These are phyloP conservation scores for Sanguinoderma infundibulare DNA, from an alignment of 1,284 basidiomycete species.

Conservation along the genomic window DNA sequence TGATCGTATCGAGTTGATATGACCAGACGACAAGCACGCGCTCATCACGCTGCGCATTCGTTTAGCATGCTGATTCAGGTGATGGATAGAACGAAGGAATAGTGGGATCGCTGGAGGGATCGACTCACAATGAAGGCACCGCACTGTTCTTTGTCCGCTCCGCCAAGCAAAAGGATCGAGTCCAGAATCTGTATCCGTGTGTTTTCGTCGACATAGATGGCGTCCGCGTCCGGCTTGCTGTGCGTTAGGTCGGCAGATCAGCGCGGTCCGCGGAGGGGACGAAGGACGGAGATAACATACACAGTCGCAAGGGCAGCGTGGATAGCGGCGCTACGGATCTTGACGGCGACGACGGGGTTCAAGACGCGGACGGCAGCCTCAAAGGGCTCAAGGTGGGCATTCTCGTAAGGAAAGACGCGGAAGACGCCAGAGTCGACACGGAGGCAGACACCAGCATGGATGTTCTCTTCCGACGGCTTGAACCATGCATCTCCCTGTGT, in stretches of 20 bases:
- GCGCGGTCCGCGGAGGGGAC: not conserved
- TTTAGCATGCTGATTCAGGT: not conserved
- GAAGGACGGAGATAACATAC: constrained; percentile 47
- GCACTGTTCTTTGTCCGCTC: constrained; percentile 82
- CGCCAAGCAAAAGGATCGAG: constrained; percentile 61
- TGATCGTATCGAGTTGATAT: constrained; percentile 72
- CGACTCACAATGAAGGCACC: constrained; percentile 77
- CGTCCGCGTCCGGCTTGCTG: constrained; percentile 55
- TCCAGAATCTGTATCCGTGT: constrained; percentile 73
- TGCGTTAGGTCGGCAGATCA: not conserved
- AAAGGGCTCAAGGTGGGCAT: constrained; percentile 61
- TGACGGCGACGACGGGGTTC: constrained; percentile 84
- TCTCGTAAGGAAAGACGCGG: constrained; percentile 74
- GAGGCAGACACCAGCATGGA: constrained; percentile 71
- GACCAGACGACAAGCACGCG: constrained; percentile 79
- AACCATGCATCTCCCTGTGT: constrained; percentile 79
- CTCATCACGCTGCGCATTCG: constrained; percentile 61
- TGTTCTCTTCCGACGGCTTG: constrained; percentile 73
- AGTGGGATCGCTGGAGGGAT: not conserved
- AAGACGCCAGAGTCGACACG: constrained; percentile 63
- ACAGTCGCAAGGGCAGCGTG: constrained; percentile 74
- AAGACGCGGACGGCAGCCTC: constrained; percentile 73
- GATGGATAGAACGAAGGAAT: not conserved
- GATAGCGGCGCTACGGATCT: constrained; percentile 77
- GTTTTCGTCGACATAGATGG: constrained; percentile 58